Base-by-base conservation (phyloP, 306 rosid genomes). In the Trifolium fragiferum region DNA sequence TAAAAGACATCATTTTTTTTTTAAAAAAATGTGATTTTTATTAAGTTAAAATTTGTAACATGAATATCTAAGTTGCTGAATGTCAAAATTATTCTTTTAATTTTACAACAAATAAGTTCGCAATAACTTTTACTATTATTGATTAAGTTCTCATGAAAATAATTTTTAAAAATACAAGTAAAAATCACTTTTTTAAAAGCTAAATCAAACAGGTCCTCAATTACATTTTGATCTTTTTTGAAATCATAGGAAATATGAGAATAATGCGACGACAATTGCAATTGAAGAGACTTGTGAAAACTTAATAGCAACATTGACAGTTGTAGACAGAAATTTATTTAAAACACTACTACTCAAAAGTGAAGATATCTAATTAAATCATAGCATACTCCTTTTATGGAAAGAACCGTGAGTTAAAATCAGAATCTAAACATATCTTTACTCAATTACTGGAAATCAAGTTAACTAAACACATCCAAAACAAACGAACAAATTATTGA, bases 321-420 rank as follows among this genome's bases (percentile, higher is more conserved):
- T 65, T 18, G 35, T 20, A 6, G 53, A 43, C 51, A 19, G 6
- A 23, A 66, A 41, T 41, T 66, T 66, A 66, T 41, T 66, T 66
- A 66, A 66, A 66, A 66, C 54, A 13, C 71, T 12, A 13, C 71
- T 12, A 44, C 37, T 66, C 19, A 12, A 66, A 38, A 41, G 19
- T 40, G 23, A 66, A 32, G 9, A 63, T 10, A 37, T 9, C 14
- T 10, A 63, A 38, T 30, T 30, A 30, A 65, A 40, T 40, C 35
- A 65, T 38, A 19, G 32, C 10, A 38, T 40, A 40, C 5, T 38
- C n/a, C 16, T 40, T 65, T 11, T 41, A 65, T 40, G 70, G 70
- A 15, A 38, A 38, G 18, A 65, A 40, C 53, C 53, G 41, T 18
- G 32, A 38, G 51, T 37, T 64, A 14, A 38, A 64, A 64, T 64